Evolutionary conservation across 2,329 filamentous ascomycete species (phyloP).

Genomic region (Botryotinia convoluta): DNA sequence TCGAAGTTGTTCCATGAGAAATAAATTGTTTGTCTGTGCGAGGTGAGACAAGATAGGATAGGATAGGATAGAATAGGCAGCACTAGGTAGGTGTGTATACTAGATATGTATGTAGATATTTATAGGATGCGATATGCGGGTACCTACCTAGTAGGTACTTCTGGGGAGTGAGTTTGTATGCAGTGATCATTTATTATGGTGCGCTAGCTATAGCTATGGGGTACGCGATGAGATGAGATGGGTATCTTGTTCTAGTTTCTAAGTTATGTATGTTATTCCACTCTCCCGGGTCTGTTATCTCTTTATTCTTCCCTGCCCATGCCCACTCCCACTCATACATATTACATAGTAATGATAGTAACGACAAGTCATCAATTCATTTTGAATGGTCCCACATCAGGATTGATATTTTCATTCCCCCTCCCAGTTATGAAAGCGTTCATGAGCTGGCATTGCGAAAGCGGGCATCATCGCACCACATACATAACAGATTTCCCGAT

Average conservation of each 20-base stretch:
- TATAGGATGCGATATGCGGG: not conserved
- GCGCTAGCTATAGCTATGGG: not conserved
- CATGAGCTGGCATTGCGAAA: constrained; percentile 51
- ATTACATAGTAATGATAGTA: not conserved
- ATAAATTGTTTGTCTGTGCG: not conserved
- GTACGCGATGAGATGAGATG: not conserved
- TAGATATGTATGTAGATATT: not conserved
- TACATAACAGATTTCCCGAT: constrained; percentile 40
- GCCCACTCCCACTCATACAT: not conserved
- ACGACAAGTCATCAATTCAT: not conserved
- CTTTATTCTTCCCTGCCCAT: not conserved
- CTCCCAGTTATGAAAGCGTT: constrained; percentile 43
- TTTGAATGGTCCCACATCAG: not conserved
- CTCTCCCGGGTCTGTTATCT: not conserved
- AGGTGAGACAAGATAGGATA: not conserved
- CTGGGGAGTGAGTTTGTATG: not conserved
- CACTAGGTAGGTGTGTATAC: not conserved
- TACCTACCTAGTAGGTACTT: not conserved
- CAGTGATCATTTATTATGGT: not conserved
- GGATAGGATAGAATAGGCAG: not conserved
- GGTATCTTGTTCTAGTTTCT: not conserved
- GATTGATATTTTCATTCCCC: constrained; percentile 21
- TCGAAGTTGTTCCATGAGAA: not conserved
- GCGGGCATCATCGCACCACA: constrained; percentile 48
- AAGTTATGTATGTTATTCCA: not conserved